Evolutionary conservation across 805 yeast genomes (phyloP).

Genomic region (Tanozyma kutaoensis): DNA sequence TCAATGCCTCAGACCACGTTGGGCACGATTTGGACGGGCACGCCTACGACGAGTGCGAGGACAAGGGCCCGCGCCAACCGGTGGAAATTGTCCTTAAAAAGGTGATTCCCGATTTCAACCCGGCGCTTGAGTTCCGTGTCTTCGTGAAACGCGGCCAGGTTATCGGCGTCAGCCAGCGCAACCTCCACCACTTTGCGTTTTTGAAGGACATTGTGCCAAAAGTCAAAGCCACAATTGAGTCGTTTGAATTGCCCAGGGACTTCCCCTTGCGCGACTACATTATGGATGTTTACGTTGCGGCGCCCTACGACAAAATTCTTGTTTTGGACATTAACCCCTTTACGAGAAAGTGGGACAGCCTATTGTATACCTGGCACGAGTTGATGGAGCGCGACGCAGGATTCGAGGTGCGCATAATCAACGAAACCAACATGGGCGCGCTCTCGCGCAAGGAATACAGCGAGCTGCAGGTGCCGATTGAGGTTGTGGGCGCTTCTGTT

Average conservation of each 20-base stretch:
- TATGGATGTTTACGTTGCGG: constrained; percentile 73
- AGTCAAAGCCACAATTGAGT: too few relatives aligned
- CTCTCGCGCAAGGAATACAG: constrained; percentile 76
- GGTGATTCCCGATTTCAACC: constrained; percentile 67
- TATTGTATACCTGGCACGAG: constrained; percentile 80
- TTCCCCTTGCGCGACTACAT: constrained; percentile 31
- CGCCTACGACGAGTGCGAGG: constrained; percentile 42
- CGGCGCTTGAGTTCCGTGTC: constrained; percentile 84
- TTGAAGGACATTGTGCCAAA: constrained; percentile 38
- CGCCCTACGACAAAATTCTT: constrained; percentile 52
- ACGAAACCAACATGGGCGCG: constrained; percentile 55
- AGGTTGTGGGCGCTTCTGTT: constrained; percentile 72
- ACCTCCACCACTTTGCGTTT: constrained; percentile 69
- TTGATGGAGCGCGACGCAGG: constrained; percentile 23
- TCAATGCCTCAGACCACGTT: constrained; percentile 81
- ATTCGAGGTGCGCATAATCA: constrained; percentile 52
- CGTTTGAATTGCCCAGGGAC: constrained; percentile 11
- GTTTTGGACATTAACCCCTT: constrained; percentile 84
- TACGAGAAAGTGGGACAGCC: constrained; percentile 61
- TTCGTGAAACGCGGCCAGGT: constrained; percentile 56
- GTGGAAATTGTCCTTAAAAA: constrained; percentile 66
- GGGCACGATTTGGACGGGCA: constrained; percentile 64
- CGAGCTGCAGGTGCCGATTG: constrained; percentile 85
- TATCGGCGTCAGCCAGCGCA: constrained; percentile 75
- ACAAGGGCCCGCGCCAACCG: constrained; percentile 11